Base-by-base conservation (phyloP, 2,329 filamentous ascomycete species). In the Cladosporium colombiae region DNA sequence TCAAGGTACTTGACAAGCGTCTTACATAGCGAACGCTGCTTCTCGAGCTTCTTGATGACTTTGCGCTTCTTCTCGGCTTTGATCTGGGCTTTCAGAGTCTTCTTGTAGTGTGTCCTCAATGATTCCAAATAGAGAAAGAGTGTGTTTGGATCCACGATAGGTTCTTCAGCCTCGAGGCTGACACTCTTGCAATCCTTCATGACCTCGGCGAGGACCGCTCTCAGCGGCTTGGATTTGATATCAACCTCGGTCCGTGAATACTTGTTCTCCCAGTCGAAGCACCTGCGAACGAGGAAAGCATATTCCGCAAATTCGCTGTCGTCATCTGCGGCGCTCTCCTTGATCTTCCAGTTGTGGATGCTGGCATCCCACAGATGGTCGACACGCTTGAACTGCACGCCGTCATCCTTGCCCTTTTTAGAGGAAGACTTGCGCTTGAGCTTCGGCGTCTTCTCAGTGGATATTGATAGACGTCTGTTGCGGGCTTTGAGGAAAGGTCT, bases 231-330 rank as follows among this genome's bases (percentile, higher is more conserved):
- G 75, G 91, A 95, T 79, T 93, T 95, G 77, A 97, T 91, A 70
- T 96, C 92, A 58, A 97, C 87, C 16, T 89, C 80, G 0, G 92
- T 88, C 58, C 93, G 73, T 76, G 86, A 83, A 72, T 91, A 93
- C 72, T 92, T 92, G 68, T 92, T 91, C 71, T 95, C 91, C 86
- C 87, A 92, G 76, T 93, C 89, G 75, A 97, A 96, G 16, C 86
- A 89, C 64, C 93, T 86, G 18, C 91, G 87, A 18, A 97, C 90
- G 27, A 92, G 91, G 76, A 97, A 96, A 33, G 92, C 84, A 75
- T 89, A 95, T 67, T 91, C 87, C 67, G 93, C 88, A 76, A 92
- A 93, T 70, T 91, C 86, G 62, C 87, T 84, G 29, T 86, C 85
- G n/a, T 85, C 82, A 60, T 88, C 86, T 64, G 88, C 83, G 3